Percentiles rank a stretch among this genome's conserved stretches.
phyloP scores from a whole-genome alignment of 768 basidiomycete species.

The Polyporus arcularius region DNA sequence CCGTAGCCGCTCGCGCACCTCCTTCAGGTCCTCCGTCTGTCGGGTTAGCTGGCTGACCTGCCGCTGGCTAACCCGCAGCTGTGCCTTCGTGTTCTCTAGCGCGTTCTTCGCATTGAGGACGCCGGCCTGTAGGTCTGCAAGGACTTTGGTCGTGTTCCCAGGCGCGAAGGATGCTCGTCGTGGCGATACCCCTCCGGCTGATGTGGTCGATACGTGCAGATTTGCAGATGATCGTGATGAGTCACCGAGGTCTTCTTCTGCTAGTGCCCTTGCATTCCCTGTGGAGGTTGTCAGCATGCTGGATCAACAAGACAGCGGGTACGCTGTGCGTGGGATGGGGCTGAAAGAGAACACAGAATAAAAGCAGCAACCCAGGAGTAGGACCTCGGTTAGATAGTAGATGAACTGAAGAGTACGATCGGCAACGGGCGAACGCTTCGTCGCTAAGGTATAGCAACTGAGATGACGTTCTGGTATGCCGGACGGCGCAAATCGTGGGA shows the following conservation, averaged over 20 bases:
- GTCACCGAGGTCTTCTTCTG: constrained; percentile 66
- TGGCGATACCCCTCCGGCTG: constrained; percentile 48
- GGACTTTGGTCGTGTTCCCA: constrained; percentile 82
- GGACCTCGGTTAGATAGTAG: too few relatives aligned
- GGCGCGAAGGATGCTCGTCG: constrained; percentile 65
- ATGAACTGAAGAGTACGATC: too few relatives aligned
- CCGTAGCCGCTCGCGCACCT: constrained; percentile 77
- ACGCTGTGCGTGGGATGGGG: background rate
- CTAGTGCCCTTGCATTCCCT: constrained; percentile 85
- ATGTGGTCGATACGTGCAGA: constrained; percentile 33
- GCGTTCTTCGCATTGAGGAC: constrained; percentile 78
- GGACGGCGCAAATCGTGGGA: background rate
- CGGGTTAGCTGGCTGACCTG: constrained; percentile 83
- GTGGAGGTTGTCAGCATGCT: constrained; percentile 16
- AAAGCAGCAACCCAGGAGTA: too few relatives aligned
- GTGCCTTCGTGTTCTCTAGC: constrained; percentile 83
- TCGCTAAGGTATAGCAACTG: too few relatives aligned
- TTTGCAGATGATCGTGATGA: constrained; percentile 25
- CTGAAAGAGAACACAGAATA: too few relatives aligned
- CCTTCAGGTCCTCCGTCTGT: constrained; percentile 87
- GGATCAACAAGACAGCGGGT: constrained; percentile 12
- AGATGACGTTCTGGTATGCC: too few relatives aligned
- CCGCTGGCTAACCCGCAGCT: constrained; percentile 78
- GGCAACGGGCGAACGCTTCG: too few relatives aligned
- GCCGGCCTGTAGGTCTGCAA: constrained; percentile 85